Base-by-base conservation (phyloP, 2,329 filamentous ascomycete species). In the Apiospora kogelbergensis region DNA sequence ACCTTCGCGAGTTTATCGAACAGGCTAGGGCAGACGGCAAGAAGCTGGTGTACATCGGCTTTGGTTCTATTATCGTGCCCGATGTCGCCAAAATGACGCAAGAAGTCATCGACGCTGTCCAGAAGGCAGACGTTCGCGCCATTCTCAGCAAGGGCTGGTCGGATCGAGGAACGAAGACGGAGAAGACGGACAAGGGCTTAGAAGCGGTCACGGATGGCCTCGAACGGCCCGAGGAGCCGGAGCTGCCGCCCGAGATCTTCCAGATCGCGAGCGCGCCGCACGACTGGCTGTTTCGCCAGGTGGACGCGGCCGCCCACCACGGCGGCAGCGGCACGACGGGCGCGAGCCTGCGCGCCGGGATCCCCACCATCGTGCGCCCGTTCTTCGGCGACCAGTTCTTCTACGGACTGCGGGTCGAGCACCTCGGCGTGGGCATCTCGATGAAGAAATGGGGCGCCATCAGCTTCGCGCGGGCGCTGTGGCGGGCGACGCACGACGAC, bases 381-480 rank as follows among this genome's bases (percentile, higher is more conserved):
- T 99, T 98, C 84, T 99, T 99, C 77, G 96, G 96, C 6, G 96
- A 99, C 75, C 96, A 99, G 78, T 98, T 92, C 85, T 99, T 99
- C 84, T 98, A 97, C 75, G 96, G 94, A 7, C 89, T 86, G 40
- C 88, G 96, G 4, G 92, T 98, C 1, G 94, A 98, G 79, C 95
- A 98, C 76, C 85, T 99, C 6, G 95, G 96, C 0, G 96, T 98
- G 2, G 96, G 96, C 0, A 90, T 97, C 24, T 93, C 91, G 76
- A 85, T 99, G 74, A 94, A 92, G 83, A 96, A 93, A 80, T 89
- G 97, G 83, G 97, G 96, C 26, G 91, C 93, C n/a, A 92, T 89
- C 72, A 88, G 91, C 45, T 95, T 99, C 74, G 92, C 93, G 20
- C 87, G 93, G 69, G 94, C 95, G 0, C 82, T 99, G 9, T 98